Conservation (phyloP, 2,329 filamentous ascomycete species). For the Mollisiaceae sp. region DNA sequence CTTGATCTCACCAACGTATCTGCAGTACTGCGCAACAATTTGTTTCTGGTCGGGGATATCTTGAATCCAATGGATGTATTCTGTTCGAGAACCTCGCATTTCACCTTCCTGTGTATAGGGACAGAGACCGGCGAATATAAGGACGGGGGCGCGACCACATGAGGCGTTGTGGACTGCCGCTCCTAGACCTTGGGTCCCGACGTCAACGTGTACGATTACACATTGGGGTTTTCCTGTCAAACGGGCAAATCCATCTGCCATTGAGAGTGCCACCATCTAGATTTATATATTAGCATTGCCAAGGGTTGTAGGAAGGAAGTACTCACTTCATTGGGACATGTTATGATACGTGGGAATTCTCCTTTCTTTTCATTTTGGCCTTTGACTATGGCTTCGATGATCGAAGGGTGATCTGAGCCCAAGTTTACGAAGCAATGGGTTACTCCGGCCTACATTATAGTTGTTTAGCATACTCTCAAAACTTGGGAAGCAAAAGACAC, state of each 20-base stretch:
- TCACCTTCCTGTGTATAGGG: slow-evolving; percentile 77
- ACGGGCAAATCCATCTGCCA: slow-evolving; percentile 77
- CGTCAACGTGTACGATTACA: slow-evolving; percentile 72
- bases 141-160: slow-evolving; percentile 68
- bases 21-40: slow-evolving; percentile 75
- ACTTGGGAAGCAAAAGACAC: slow-evolving; percentile 22
- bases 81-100: slow-evolving; percentile 70
- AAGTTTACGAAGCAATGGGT: slow-evolving; percentile 64
- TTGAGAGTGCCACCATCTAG: slow-evolving; percentile 75
- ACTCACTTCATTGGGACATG: slow-evolving; percentile 70
- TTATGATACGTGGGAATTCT: slow-evolving; percentile 69
- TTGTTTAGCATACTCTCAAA: not conserved
- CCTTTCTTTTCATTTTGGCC: slow-evolving; percentile 68
- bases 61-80: slow-evolving; percentile 82
- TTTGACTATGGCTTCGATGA: slow-evolving; percentile 76
- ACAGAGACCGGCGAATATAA: slow-evolving; percentile 77
- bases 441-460: slow-evolving; percentile 48
- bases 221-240: slow-evolving; percentile 70
- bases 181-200: slow-evolving; percentile 73
- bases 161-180: slow-evolving; percentile 75
- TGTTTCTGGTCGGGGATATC: slow-evolving; percentile 77
- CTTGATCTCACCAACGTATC: slow-evolving; percentile 74
- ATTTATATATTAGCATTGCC: slow-evolving; percentile 22
- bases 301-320: not conserved
- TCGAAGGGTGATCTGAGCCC: slow-evolving; percentile 67